Evolutionary conservation across 371 early-diverging fungal species (phyloP).

Genomic region (Apophysomyces variabilis): DNA sequence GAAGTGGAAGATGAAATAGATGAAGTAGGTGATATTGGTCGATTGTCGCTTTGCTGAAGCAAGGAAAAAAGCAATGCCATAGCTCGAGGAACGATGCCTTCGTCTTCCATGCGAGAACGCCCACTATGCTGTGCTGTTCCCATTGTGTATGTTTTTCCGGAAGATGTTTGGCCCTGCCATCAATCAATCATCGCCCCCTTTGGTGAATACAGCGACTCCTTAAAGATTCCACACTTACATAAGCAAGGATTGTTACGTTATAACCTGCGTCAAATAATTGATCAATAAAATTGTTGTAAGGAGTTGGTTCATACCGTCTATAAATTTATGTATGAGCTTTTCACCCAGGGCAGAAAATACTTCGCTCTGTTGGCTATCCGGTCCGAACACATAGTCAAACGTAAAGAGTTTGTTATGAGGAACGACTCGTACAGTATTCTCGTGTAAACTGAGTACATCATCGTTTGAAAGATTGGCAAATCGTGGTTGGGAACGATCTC

Average conservation of each 20-base stretch:
- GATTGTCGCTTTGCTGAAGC: conserved; percentile 42
- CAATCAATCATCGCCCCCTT: neutral
- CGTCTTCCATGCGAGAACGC: conserved; percentile 52
- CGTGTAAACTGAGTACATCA: conserved; percentile 42
- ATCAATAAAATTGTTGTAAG: no score
- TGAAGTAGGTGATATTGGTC: conserved; percentile 30
- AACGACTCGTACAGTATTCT: conserved; percentile 47
- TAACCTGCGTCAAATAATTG: conserved; percentile 59
- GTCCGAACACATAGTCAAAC: conserved; percentile 53
- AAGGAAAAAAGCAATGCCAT: conserved; percentile 76
- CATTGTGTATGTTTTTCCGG: conserved; percentile 99
- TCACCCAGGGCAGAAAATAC: conserved; percentile 44
- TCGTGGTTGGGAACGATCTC: conserved; percentile 51
- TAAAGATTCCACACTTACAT: conserved; percentile 54
- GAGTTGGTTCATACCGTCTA: conserved; percentile 33
- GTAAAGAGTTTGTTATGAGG: conserved; percentile 50
- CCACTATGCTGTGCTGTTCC: conserved; percentile 84
- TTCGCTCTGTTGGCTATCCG: conserved; percentile 42
- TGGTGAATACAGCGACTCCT: no score
- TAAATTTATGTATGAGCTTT: conserved; percentile 47
- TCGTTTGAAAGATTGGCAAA: conserved; percentile 35
- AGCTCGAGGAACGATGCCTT: conserved; percentile 93
- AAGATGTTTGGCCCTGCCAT: conserved; percentile 84
- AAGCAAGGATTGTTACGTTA: conserved; percentile 96
- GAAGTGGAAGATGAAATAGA: conserved; percentile 24